phyloP scores from a whole-genome alignment of 2,329 filamentous ascomycete genomes.

The Botrytis pseudocinerea region DNA sequence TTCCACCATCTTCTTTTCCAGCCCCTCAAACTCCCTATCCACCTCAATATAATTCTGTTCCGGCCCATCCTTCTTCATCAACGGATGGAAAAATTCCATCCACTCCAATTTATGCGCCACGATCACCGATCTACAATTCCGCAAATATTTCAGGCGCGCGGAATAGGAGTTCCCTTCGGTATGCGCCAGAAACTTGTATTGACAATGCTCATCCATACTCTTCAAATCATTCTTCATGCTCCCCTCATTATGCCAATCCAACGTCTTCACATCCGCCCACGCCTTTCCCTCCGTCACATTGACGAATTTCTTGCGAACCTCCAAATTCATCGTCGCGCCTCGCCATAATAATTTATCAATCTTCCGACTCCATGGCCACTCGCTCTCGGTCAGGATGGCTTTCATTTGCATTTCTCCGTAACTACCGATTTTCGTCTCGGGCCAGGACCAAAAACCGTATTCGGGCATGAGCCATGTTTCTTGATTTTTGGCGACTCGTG shows the following conservation, averaged over 20 bases:
- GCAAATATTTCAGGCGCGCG: conserved; percentile 12
- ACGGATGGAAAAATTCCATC: conserved; percentile 22
- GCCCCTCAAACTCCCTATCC: conserved; percentile 42
- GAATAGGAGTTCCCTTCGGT: conserved; percentile 16
- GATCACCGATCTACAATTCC: conserved; percentile 19
- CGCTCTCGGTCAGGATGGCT: conserved; percentile 43
- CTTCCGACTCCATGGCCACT: conserved; percentile 39
- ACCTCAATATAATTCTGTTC: conserved; percentile 39
- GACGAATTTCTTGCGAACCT: conserved; percentile 26
- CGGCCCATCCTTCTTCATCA: conserved; percentile 45
- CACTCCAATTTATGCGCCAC: conserved; percentile 20
- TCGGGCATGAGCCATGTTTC: conserved; percentile 52
- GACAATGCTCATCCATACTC: conserved; percentile 21
- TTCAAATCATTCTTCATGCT: conserved; percentile 21
- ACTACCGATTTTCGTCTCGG: conserved; percentile 50
- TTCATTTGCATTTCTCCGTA: conserved; percentile 43
- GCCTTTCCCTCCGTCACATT: conserved; percentile 34
- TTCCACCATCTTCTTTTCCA: conserved; percentile 47
- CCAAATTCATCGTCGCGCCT: conserved; percentile 46
- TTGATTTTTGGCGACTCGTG: background rate
- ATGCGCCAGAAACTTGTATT: conserved; percentile 21
- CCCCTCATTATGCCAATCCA: conserved; percentile 20
- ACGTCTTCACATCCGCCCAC: conserved; percentile 50
- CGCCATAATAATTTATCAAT: conserved; percentile 50
- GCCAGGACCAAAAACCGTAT: conserved; percentile 56